Conservation (phyloP, 495 filamentous ascomycete genomes). For the Aeminium ludgeri region DNA sequence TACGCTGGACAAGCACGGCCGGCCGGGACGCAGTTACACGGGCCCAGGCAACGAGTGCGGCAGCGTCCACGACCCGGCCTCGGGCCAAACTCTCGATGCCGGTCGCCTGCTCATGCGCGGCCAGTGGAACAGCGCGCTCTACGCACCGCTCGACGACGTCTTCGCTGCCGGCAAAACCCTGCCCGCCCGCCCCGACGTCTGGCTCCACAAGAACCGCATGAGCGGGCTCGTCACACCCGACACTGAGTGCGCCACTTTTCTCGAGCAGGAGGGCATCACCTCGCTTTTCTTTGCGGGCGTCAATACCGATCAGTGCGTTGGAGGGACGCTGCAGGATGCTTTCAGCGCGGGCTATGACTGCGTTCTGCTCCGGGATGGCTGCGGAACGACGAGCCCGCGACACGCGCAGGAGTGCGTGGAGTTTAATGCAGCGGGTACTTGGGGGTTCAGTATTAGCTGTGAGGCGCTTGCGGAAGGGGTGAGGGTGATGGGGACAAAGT, state of each 20-base stretch:
- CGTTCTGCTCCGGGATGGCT: constrained; percentile 36
- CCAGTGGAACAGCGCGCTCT: constrained; percentile 38
- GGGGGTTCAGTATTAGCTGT: constrained; percentile 28
- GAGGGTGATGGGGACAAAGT: constrained; percentile 7
- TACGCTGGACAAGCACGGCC: constrained; percentile 21
- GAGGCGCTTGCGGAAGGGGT: constrained; percentile 23
- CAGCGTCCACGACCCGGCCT: constrained; percentile 21
- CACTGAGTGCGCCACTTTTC: constrained; percentile 21
- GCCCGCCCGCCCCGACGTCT: constrained; percentile 27
- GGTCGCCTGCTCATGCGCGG: constrained; percentile 35
- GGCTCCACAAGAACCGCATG: constrained; percentile 41
- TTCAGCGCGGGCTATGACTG: constrained; percentile 39
- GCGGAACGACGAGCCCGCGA: constrained; percentile 32
- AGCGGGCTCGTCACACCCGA: constrained; percentile 34
- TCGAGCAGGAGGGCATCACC: constrained; percentile 27
- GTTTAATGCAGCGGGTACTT: constrained; percentile 28
- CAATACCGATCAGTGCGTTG: constrained; percentile 45
- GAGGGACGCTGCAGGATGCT: constrained; percentile 36
- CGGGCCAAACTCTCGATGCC: constrained; percentile 25
- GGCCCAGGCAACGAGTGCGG: constrained; percentile 34
- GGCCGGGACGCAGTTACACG: constrained; percentile 19
- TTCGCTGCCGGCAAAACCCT: constrained; percentile 21
- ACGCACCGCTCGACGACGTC: constrained; percentile 28
- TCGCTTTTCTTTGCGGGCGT: constrained; percentile 40
- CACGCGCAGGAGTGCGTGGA: constrained; percentile 28